These are phyloP conservation scores for Cercospora sp. DNA, from an alignment of 2,329 filamentous ascomycete species.

Conservation along the genomic window DNA sequence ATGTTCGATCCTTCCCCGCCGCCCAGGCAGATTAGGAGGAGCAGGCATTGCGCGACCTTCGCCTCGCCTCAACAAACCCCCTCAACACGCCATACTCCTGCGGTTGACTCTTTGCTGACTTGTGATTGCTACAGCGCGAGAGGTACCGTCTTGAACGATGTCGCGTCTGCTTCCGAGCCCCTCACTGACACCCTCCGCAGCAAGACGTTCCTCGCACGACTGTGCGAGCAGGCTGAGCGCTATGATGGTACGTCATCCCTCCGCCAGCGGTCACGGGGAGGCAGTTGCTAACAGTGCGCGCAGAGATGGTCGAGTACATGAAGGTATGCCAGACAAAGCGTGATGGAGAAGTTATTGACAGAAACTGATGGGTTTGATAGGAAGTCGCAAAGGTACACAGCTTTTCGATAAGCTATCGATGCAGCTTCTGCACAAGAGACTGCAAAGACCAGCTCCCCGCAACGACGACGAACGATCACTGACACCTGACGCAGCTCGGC, in stretches of 20 bases:
- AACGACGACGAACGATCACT: slow-evolving; percentile 15
- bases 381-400: slow-evolving; percentile 85
- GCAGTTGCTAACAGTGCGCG: slow-evolving; percentile 30
- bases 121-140: slow-evolving; percentile 50
- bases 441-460: slow-evolving; percentile 11
- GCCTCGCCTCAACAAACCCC: slow-evolving; percentile 33
- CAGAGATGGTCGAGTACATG: slow-evolving; percentile 98
- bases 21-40: slow-evolving; percentile 28
- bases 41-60: slow-evolving; percentile 31
- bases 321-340: slow-evolving; percentile 60
- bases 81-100: slow-evolving; percentile 36
- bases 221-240: slow-evolving; percentile 99
- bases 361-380: slow-evolving; percentile 51
- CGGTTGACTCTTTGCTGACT: slow-evolving; percentile 38
- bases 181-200: slow-evolving; percentile 58
- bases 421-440: slow-evolving; percentile 20
- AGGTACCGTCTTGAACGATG: slow-evolving; percentile 42
- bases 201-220: slow-evolving; percentile 99
- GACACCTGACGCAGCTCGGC: slow-evolving; percentile 53
- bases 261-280: slow-evolving; percentile 8
- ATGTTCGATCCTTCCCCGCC: slow-evolving; percentile 46
- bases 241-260: slow-evolving; percentile 75
- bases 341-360: slow-evolving; percentile 3
- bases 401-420: slow-evolving; percentile 25
- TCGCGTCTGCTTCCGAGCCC: slow-evolving; percentile 25